Conservation (phyloP, 352 stramenopile species). For the Globisporangium nodosum region DNA sequence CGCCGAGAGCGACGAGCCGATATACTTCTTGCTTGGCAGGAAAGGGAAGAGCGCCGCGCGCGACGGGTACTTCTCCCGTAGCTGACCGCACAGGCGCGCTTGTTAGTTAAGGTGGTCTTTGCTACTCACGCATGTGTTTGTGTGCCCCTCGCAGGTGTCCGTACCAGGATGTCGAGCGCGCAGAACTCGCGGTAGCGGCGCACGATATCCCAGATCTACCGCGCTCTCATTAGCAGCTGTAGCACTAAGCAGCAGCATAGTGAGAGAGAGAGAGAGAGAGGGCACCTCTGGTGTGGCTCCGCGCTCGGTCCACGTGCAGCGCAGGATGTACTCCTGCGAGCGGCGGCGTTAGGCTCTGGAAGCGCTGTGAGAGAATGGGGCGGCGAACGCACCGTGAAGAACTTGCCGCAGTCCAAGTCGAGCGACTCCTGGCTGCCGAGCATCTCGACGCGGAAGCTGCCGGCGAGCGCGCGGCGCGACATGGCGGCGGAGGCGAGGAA, state of each 20-base stretch:
- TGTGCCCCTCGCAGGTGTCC: neutral
- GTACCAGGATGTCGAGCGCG: conserved; percentile 79
- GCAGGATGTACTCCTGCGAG: conserved; percentile 77
- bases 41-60: conserved; percentile 64
- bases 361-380: neutral
- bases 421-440: conserved; percentile 76
- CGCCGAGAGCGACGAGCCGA: conserved; percentile 75
- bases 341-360: too few relatives aligned
- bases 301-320: conserved; percentile 63
- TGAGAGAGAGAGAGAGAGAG: neutral
- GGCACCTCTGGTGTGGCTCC: conserved; percentile 40
- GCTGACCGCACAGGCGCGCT: conserved; percentile 18
- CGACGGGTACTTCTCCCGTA: conserved; percentile 83
- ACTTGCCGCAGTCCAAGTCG: conserved; percentile 81
- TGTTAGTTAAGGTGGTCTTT: neutral
- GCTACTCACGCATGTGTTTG: neutral
- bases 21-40: conserved; percentile 85
- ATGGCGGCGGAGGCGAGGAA: neutral
- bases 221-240: neutral
- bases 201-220: conserved; percentile 76
- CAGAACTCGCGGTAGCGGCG: conserved; percentile 84
- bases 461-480: neutral
- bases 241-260: neutral
- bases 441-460: conserved; percentile 20
- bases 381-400: conserved; percentile 57